phyloP scores from a whole-genome alignment of 257 asterid species.

The Forsythia suspensa region DNA sequence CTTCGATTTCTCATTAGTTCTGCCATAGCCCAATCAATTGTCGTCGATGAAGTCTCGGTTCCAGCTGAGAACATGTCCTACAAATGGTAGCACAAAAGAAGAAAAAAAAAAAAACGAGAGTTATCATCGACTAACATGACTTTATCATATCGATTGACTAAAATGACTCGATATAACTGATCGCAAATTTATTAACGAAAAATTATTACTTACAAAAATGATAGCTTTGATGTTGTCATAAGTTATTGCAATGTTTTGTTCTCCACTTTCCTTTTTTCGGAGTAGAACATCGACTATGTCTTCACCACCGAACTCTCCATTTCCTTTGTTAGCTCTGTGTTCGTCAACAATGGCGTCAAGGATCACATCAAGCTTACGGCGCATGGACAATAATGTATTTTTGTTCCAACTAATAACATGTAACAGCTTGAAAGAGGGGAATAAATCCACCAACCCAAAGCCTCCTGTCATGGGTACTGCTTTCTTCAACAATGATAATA shows the following conservation, averaged over 20 bases:
- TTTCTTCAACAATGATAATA: background rate
- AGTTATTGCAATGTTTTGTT: conserved; percentile 24
- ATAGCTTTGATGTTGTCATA: conserved; percentile 27
- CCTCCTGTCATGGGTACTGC: conserved; percentile 9
- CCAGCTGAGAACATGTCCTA: conserved; percentile 33
- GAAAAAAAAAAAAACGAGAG: too few relatives aligned
- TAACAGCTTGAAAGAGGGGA: conserved; percentile 10
- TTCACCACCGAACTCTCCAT: conserved; percentile 10
- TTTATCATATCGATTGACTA: too few relatives aligned
- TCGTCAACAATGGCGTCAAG: conserved; percentile 20
- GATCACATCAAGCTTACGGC: conserved; percentile 11
- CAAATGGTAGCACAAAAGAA: background rate
- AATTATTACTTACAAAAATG: conserved; percentile 17
- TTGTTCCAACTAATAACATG: background rate
- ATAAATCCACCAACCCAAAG: conserved; percentile 19
- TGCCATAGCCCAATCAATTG: conserved; percentile 27
- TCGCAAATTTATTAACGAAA: too few relatives aligned
- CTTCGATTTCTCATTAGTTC: conserved; percentile 30
- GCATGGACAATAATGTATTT: conserved; percentile 12
- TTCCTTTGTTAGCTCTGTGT: conserved; percentile 6
- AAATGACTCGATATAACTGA: background rate
- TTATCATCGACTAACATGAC: too few relatives aligned
- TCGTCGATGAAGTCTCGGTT: conserved; percentile 21
- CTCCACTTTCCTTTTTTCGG: conserved; percentile 15
- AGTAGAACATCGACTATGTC: conserved; percentile 30